Evolutionary conservation across 805 yeast genomes (phyloP).

Genomic region (Cyberlindnera lachancei): DNA sequence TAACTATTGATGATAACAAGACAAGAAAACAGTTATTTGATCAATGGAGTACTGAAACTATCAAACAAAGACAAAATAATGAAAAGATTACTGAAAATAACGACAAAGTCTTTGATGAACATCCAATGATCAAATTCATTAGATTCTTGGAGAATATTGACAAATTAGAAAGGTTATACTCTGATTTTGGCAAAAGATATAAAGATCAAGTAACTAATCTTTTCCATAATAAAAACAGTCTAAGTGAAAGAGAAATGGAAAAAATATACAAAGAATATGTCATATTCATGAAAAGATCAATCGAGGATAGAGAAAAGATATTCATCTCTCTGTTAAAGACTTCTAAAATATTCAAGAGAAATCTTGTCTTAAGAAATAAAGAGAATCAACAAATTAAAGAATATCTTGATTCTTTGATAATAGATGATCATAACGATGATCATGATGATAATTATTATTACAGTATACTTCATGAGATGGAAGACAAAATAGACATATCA

Average conservation of each 20-base stretch:
- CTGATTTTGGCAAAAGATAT: slow-evolving; percentile 32
- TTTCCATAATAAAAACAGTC: too few species aligned
- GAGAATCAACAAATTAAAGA: background rate
- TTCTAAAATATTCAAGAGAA: slow-evolving; percentile 17
- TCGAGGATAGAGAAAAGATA: slow-evolving; percentile 10
- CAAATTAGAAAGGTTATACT: slow-evolving; percentile 26
- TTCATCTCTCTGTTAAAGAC: slow-evolving; percentile 11
- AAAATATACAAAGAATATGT: slow-evolving; percentile 29
- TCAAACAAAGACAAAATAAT: background rate
- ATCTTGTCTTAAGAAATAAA: too few species aligned
- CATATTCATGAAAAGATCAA: slow-evolving; percentile 12
- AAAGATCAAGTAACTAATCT: too few species aligned
- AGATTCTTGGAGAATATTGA: slow-evolving; percentile 22
- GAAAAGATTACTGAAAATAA: too few species aligned
- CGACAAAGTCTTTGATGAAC: background rate
- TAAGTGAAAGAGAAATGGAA: slow-evolving; percentile 32
- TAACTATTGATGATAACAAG: slow-evolving; percentile 25
- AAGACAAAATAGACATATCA: slow-evolving; percentile 2
- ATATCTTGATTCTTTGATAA: too few species aligned
- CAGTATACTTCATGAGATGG: slow-evolving; percentile 3
- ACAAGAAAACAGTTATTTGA: slow-evolving; percentile 35
- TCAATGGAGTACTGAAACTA: slow-evolving; percentile 32
- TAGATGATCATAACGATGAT: slow-evolving; percentile 1
- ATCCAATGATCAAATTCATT: slow-evolving; percentile 20
- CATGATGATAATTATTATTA: slow-evolving; percentile 5